These are phyloP conservation scores for Metschnikowia sp. DNA, from an alignment of 805 yeast species.

Conservation along the genomic window DNA sequence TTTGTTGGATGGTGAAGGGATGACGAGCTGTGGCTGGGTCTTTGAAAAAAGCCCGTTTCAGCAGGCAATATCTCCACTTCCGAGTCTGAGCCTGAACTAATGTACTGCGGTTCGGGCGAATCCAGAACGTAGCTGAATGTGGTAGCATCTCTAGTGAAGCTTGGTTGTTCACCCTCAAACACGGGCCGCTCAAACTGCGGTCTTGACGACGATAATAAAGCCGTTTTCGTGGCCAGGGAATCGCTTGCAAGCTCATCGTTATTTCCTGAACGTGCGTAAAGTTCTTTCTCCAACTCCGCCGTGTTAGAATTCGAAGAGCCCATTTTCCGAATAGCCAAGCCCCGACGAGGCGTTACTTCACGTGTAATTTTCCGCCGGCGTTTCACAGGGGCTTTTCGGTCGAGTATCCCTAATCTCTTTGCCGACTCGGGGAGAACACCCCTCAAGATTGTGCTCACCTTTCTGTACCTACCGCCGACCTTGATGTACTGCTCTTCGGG, in stretches of 20 bases:
- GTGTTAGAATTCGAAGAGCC: slow-evolving; percentile 3
- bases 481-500: slow-evolving; percentile 15
- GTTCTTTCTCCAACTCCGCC: slow-evolving; percentile 11
- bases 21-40: too few species aligned
- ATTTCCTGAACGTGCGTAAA: neutral
- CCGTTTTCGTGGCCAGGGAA: neutral
- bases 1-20: too few species aligned
- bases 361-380: slow-evolving; percentile 1
- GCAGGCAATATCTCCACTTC: slow-evolving; percentile 1
- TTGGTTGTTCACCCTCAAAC: too few species aligned
- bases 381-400: slow-evolving; percentile 8
- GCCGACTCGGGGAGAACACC: slow-evolving; percentile 43
- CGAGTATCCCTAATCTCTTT: slow-evolving; percentile 26
- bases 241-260: neutral
- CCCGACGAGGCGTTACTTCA: slow-evolving; percentile 27
- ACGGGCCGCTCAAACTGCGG: too few species aligned
- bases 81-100: slow-evolving; percentile 10
- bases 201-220: neutral
- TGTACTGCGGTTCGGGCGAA: slow-evolving; percentile 5
- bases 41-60: neutral
- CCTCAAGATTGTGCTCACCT: slow-evolving; percentile 28
- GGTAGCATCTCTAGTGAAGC: neutral
- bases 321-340: slow-evolving; percentile 33
- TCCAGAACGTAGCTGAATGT: slow-evolving; percentile 7
- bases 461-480: slow-evolving; percentile 20